Conservation (phyloP, 192 early-diverging fungal genomes). For the Umbelopsis ramanniana region DNA sequence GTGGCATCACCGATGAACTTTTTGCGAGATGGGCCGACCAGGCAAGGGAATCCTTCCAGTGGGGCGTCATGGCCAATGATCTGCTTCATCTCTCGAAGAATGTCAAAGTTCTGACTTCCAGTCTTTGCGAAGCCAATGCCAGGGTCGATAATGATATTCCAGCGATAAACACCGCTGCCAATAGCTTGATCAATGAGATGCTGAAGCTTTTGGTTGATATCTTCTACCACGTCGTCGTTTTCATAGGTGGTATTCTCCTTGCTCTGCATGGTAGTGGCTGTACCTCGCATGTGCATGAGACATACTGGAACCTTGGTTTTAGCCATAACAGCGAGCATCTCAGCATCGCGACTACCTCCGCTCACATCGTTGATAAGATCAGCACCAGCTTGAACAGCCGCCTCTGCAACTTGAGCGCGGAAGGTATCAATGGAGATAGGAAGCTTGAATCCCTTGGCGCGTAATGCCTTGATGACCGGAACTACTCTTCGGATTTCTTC, state of each 20-base stretch:
- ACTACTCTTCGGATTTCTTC: constrained; percentile 85
- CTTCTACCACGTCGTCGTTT: constrained; percentile 70
- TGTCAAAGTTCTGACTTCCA: constrained; percentile 81
- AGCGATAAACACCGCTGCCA: constrained; percentile 81
- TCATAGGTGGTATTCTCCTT: constrained; percentile 76
- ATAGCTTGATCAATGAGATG: constrained; percentile 71
- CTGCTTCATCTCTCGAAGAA: constrained; percentile 74
- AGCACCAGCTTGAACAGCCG: constrained; percentile 89
- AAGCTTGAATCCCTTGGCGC: constrained; percentile 58
- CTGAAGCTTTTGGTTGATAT: constrained; percentile 72
- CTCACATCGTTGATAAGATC: constrained; percentile 95
- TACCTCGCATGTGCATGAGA: constrained; percentile 99
- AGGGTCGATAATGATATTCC: constrained; percentile 98
- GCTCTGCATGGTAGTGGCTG: constrained; percentile 84
- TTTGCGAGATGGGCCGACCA: constrained; percentile 94
- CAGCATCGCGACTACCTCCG: constrained; percentile 79
- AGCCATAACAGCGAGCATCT: constrained; percentile 83
- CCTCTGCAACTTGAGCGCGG: constrained; percentile 81
- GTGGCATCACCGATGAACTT: constrained; percentile 85
- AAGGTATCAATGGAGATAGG: constrained; percentile 96
- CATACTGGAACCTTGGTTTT: constrained; percentile 81
- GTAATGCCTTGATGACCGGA: constrained; percentile 82
- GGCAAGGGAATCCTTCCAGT: constrained; percentile 76
- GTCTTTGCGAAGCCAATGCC: constrained; percentile 98
- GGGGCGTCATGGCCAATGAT: constrained; percentile 53